Conservation (phyloP, 352 stramenopile species). For the Globisporangium polare region DNA sequence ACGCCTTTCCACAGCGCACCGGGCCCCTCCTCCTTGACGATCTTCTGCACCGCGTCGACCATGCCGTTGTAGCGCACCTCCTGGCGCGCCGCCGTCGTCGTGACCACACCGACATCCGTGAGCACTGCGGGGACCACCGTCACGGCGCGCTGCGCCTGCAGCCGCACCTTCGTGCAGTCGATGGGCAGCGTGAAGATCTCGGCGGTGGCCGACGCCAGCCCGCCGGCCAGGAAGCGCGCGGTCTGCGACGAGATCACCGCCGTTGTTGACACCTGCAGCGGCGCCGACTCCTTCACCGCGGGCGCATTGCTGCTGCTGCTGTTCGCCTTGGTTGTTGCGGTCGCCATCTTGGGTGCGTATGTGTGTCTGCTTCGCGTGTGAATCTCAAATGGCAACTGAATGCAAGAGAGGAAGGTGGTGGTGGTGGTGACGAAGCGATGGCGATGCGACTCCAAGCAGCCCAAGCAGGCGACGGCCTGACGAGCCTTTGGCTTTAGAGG, state of each 20-base stretch:
- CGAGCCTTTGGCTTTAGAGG: not conserved
- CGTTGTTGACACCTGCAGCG: conserved; percentile 24
- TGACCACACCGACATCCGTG: conserved; percentile 22
- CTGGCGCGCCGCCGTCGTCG: conserved; percentile 13
- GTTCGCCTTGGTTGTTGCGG: conserved; percentile 6
- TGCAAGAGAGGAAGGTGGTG: not conserved
- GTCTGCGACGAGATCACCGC: conserved; percentile 38
- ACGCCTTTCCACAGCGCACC: conserved; percentile 72
- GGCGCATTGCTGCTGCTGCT: conserved; percentile 1
- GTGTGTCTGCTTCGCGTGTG: not conserved
- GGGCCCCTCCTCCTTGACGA: conserved; percentile 63
- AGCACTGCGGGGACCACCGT: conserved; percentile 16
- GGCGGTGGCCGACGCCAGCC: conserved; percentile 58
- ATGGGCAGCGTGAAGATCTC: conserved; percentile 83
- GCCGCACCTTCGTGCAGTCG: conserved; percentile 83
- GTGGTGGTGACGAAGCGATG: not conserved
- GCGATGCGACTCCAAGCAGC: not conserved
- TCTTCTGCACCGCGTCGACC: conserved; percentile 62
- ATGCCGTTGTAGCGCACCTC: conserved; percentile 67
- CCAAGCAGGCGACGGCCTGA: not conserved
- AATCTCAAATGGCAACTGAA: not conserved
- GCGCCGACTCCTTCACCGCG: conserved; percentile 24
- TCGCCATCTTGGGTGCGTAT: conserved; percentile 23
- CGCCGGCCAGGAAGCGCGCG: conserved; percentile 69
- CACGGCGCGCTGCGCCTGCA: conserved; percentile 66